Conservation (phyloP, 306 rosid species). For the Cicer bijugum region DNA sequence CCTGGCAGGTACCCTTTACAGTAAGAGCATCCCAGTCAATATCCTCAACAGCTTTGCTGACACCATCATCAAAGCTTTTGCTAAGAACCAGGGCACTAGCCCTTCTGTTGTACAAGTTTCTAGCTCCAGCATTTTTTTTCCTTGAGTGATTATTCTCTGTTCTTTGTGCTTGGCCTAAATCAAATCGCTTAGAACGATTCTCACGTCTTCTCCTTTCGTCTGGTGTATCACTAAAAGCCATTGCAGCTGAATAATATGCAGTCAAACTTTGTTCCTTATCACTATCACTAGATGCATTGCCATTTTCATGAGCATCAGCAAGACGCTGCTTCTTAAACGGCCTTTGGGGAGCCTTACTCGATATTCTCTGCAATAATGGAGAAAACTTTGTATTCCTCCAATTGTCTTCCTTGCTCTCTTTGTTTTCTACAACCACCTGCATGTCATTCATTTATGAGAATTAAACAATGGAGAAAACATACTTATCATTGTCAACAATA, state of each 20-base stretch:
- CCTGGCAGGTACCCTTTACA: constrained; percentile 97
- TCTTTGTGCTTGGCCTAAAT: constrained; percentile 73
- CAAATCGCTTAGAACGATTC: constrained; percentile 91
- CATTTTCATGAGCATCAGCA: constrained; percentile 66
- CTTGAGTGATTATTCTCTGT: constrained; percentile 61
- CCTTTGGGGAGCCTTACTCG: constrained; percentile 62
- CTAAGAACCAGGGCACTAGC: constrained; percentile 78
- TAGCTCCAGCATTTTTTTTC: constrained; percentile 65
- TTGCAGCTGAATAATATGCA: constrained; percentile 70
- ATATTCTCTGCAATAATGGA: constrained; percentile 60
- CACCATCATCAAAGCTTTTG: constrained; percentile 77
- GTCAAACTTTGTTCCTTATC: constrained; percentile 82
- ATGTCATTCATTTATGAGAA: constrained; percentile 27
- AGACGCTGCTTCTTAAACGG: constrained; percentile 81
- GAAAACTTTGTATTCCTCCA: constrained; percentile 58
- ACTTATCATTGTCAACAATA: constrained; percentile 22
- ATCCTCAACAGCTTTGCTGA: constrained; percentile 92
- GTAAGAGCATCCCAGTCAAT: constrained; percentile 99
- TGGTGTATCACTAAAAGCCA: constrained; percentile 74
- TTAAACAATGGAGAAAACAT: constrained; percentile 8
- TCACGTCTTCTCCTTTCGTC: constrained; percentile 96
- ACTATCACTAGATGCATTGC: constrained; percentile 86
- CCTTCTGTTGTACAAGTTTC: constrained; percentile 77
- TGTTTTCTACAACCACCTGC: constrained; percentile 65
- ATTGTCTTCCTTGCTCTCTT: constrained; percentile 60